Conservation (phyloP, 768 basidiomycete genomes). For the Cystofilobasidium ferigula region DNA sequence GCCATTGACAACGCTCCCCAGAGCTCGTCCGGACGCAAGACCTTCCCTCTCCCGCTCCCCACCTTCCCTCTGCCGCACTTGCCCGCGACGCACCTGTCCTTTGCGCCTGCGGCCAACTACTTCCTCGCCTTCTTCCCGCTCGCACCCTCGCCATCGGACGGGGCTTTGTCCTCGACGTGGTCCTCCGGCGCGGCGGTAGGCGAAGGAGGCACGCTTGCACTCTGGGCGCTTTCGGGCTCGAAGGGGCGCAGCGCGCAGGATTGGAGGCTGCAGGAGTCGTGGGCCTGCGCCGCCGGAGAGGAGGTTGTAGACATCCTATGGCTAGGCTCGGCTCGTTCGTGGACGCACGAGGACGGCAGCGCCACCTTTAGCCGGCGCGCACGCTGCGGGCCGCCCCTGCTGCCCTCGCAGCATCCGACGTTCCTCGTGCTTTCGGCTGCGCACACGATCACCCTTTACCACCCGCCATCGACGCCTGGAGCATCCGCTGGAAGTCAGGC, state of each 20-base stretch:
- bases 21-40: neutral
- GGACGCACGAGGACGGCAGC: neutral
- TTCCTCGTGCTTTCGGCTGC: constrained; percentile 6
- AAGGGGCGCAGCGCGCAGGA: neutral
- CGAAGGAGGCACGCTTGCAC: neutral
- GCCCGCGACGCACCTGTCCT: neutral
- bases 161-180: neutral
- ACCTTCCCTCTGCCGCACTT: constrained; percentile 1
- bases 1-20: neutral
- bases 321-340: neutral
- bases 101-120: neutral
- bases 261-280: neutral
- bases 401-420: constrained; percentile 7
- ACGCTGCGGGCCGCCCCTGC: neutral
- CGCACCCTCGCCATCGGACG: neutral
- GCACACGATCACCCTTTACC: constrained; percentile 4
- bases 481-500: neutral
- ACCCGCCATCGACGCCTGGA: neutral
- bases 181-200: neutral
- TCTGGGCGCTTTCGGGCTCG: neutral
- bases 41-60: neutral
- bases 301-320: neutral
- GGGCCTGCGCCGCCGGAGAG: neutral
- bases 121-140: constrained; percentile 12
- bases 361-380: neutral